Percentiles rank a stretch among this genome's conserved stretches.
phyloP scores from a whole-genome alignment of 345 rosid species.

The Theobroma cacao region DNA sequence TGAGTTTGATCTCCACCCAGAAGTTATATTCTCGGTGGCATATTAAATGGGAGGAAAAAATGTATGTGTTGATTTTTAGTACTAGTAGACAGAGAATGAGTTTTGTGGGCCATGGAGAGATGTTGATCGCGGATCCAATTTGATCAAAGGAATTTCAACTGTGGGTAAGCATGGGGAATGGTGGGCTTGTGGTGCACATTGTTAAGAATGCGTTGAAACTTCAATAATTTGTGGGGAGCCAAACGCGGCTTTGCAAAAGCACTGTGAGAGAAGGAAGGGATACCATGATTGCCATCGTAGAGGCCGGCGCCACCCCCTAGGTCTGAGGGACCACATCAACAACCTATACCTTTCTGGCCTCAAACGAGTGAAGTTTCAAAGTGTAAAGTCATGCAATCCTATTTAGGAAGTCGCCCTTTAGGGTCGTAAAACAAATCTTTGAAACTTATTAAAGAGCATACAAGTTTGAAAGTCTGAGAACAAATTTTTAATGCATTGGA shows the following conservation, averaged over 20 bases:
- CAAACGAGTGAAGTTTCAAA: neutral
- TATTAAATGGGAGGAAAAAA: neutral
- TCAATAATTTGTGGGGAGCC: neutral
- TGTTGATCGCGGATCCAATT: neutral
- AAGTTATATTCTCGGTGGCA: neutral
- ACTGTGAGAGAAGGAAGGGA: neutral
- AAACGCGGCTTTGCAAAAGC: neutral
- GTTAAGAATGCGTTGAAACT: neutral
- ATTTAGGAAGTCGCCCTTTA: too few relatives aligned
- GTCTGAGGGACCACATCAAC: neutral
- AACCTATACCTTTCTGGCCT: too few relatives aligned
- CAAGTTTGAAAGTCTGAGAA: too few relatives aligned
- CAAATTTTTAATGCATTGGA: too few relatives aligned
- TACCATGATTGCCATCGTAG: neutral
- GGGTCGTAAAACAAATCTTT: too few relatives aligned
- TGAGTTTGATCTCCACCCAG: slow-evolving; percentile 5
- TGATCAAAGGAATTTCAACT: neutral
- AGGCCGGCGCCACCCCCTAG: neutral
- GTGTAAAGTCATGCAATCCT: too few relatives aligned
- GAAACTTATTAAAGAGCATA: too few relatives aligned
- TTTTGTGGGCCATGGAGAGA: neutral
- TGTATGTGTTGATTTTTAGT: too few relatives aligned
- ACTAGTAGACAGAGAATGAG: too few relatives aligned
- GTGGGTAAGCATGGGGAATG: neutral
- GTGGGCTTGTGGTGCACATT: neutral